Conservation (phyloP, 176 grass and related monocot genomes). For the Raddia distichophylla region DNA sequence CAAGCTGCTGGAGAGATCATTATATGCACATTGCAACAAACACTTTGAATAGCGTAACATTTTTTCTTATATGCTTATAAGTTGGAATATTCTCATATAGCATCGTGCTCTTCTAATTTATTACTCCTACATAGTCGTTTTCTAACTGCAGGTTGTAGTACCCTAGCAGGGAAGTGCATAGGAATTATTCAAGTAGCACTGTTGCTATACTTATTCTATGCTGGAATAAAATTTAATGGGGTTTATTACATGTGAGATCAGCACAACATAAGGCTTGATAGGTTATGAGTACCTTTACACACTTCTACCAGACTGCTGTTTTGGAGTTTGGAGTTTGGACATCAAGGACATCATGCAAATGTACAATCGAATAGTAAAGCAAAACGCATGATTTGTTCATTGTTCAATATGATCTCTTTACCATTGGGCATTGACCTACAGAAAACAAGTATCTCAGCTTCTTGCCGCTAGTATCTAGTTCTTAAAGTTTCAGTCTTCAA, state of each 20-base stretch:
- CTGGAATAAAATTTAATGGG: neutral
- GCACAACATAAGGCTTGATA: neutral
- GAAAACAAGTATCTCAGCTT: neutral
- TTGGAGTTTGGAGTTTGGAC: neutral
- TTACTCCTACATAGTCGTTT: no score
- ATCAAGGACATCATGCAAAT: neutral
- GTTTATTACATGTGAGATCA: slow-evolving; percentile 23
- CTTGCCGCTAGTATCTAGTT: neutral
- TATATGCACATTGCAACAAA: no score
- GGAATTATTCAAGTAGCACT: neutral
- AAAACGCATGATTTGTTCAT: neutral
- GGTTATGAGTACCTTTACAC: neutral
- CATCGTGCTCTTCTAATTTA: no score
- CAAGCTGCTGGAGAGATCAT: no score
- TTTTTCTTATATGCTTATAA: no score
- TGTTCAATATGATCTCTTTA: neutral
- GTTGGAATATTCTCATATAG: no score
- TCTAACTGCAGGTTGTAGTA: no score
- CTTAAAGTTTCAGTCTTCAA: neutral
- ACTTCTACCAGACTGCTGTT: neutral
- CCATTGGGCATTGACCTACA: no score
- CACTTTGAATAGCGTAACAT: no score
- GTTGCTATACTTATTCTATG: neutral
- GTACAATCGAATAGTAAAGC: neutral
- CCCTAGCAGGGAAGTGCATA: no score